Evolutionary conservation across 2,329 filamentous ascomycete genomes (phyloP), one percentile per base, ranked within the genome.

Genomic region (Plenodomus tracheiphilus): DNA sequence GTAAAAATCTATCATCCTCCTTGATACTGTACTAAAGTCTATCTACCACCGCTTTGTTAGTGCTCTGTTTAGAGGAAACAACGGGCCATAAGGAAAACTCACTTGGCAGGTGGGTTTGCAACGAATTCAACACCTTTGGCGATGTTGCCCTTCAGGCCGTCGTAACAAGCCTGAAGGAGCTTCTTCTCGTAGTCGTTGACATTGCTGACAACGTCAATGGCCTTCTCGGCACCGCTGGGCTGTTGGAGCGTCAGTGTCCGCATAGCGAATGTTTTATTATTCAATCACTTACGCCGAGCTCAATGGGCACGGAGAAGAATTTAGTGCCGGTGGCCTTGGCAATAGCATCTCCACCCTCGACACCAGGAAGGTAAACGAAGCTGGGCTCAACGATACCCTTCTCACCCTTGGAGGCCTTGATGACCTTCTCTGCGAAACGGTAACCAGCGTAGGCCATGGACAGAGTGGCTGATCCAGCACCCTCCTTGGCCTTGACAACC

Each of bases 371-470:
- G 81, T 97, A 97, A 78, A 99, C 87, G 76, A 88, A 99, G 74
- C 91, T 94, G 66, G 93, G 91, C 82, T 97, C 93, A 55, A 97
- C 81, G 64, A 99, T 88, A 59, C 90, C 91, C 79, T 91, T 91
- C 83, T 96, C 88, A 60, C 94, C 94, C 77, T 89, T 89, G 68
- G 81, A 75, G 64, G 92, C 94, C 80, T 88, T 91, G 71, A 99
- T 85, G 51, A 99, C 82, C 79, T 92, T 91, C 82, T 97, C 91
- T 65, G 94, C 90, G 71, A 97, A 97, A 68, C 91, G 88, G 85
- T 86, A 97, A 62, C 94, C 94, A 62, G 94, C 94, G 73, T 91
- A 95, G 53, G 91, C 91, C 91, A 96, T 96, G 66, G 91, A 96
- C 46, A 96, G 83, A 51, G 91, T 96, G 61, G 91, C 91, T 53